Percentiles rank a stretch among this genome's conserved stretches.
These are phyloP conservation scores for Suillus tomentosus DNA, from an alignment of 768 basidiomycete genomes.

Conservation along the genomic window DNA sequence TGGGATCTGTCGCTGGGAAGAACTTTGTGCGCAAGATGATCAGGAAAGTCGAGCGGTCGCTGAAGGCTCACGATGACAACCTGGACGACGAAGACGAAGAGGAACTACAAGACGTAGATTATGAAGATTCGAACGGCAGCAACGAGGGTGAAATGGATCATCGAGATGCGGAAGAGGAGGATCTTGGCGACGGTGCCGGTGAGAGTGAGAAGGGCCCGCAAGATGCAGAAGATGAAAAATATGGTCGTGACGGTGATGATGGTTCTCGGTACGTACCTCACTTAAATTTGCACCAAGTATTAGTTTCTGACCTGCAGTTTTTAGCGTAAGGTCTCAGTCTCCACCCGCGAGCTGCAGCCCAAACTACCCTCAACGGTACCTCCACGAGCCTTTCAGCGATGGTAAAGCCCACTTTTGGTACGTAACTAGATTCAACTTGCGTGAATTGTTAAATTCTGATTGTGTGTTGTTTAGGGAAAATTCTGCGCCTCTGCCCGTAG, in stretches of 20 bases:
- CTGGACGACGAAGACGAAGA: slow-evolving; percentile 1
- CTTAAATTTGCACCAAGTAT: neutral
- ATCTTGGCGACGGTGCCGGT: neutral
- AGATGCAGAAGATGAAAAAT: neutral
- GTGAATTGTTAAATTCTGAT: neutral
- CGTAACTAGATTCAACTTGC: neutral
- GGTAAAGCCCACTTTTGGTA: neutral
- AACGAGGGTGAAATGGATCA: slow-evolving; percentile 6
- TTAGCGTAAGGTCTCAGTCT: neutral
- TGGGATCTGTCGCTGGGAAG: slow-evolving; percentile 27
- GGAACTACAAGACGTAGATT: neutral
- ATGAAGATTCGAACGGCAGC: slow-evolving; percentile 6
- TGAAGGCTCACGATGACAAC: slow-evolving; percentile 7
- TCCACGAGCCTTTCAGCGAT: neutral
- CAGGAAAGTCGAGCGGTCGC: slow-evolving; percentile 18
- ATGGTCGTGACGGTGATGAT: no score
- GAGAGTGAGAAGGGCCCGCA: neutral
- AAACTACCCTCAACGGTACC: neutral
- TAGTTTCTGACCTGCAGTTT: neutral
- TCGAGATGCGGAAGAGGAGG: neutral
- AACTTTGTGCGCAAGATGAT: slow-evolving; percentile 32
- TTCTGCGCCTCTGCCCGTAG: neutral
- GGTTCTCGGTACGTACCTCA: neutral
- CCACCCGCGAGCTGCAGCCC: neutral
- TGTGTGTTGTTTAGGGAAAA: neutral